These are phyloP conservation scores for Cyclotella cryptica DNA, from an alignment of 108 stramenopile genomes.

Conservation along the genomic window DNA sequence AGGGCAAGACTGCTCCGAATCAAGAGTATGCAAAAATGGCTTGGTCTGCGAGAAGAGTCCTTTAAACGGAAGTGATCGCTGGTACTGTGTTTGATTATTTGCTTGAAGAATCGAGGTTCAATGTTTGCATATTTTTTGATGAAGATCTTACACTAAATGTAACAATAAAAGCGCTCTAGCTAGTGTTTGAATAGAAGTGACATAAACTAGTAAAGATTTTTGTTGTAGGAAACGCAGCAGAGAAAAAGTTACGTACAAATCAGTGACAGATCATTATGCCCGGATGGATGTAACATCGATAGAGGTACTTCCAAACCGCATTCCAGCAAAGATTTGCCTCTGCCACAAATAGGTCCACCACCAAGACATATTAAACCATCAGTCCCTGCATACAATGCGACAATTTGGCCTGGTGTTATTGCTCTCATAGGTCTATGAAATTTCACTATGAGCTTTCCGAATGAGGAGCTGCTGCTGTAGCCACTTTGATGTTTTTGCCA, in stretches of 20 bases:
- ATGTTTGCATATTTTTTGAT: no score
- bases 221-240: no score
- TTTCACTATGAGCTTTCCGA: constrained; percentile 31
- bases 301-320: constrained; percentile 43
- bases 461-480: constrained; percentile 1
- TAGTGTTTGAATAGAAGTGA: no score
- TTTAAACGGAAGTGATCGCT: no score
- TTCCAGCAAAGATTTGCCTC: constrained; percentile 63
- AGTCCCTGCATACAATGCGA: constrained; percentile 69
- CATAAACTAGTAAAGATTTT: no score
- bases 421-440: constrained; percentile 75
- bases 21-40: no score
- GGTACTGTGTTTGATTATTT: no score
- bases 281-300: constrained; percentile 44
- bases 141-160: no score
- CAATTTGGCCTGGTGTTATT: constrained; percentile 81
- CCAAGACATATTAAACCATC: constrained; percentile 83
- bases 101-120: no score
- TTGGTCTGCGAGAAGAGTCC: no score
- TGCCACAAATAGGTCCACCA: constrained; percentile 66
- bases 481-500: constrained; percentile 8
- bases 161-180: no score
- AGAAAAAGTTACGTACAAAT: not conserved
- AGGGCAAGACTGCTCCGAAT: not conserved
- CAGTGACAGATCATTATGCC: constrained; percentile 52